Evolutionary conservation across 225 moss, liverwort and hornwort species (phyloP).

Genomic region (Bryum argenteum): DNA sequence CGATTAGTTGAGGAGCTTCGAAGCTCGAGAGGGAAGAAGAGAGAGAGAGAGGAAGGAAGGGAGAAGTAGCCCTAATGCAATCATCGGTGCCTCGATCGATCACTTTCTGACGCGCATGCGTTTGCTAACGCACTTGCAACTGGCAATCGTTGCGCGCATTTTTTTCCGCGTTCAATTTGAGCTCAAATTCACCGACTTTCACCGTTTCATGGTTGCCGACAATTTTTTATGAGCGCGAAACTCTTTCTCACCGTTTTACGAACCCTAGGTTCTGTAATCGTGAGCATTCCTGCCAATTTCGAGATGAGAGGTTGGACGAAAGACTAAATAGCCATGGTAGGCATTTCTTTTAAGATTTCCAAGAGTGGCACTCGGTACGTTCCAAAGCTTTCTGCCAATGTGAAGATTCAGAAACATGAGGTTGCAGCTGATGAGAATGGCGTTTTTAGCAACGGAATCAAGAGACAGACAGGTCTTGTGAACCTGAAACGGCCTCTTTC

Average conservation of each 20-base stretch:
- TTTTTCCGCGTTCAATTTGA: conserved; percentile 25
- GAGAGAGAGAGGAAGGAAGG: background rate
- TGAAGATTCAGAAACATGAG: conserved; percentile 60
- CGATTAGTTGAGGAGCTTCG: too few species aligned
- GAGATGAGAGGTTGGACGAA: conserved; percentile 39
- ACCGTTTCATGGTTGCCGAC: conserved; percentile 11
- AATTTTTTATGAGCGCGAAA: conserved; percentile 4
- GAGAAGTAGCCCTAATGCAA: conserved; percentile 16
- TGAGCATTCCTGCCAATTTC: background rate
- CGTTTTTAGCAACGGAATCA: conserved; percentile 35
- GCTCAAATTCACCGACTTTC: conserved; percentile 1
- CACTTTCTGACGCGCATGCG: background rate
- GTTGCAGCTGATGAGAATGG: conserved; percentile 46
- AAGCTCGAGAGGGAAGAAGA: background rate
- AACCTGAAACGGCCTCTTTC: conserved; percentile 49
- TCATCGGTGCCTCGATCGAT: background rate
- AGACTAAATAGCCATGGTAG: conserved; percentile 66
- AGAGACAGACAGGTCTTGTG: conserved; percentile 30
- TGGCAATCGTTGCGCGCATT: background rate
- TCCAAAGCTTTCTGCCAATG: conserved; percentile 68
- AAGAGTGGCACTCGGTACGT: conserved; percentile 84
- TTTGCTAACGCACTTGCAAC: too few species aligned
- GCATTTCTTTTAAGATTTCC: conserved; percentile 84
- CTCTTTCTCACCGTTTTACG: conserved; percentile 12
- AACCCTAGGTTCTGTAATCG: background rate